Percentiles rank a stretch among this genome's conserved stretches.
Evolutionary conservation across 495 filamentous ascomycete genomes (phyloP).

Genomic region (Aspergillus olivimuriae): DNA sequence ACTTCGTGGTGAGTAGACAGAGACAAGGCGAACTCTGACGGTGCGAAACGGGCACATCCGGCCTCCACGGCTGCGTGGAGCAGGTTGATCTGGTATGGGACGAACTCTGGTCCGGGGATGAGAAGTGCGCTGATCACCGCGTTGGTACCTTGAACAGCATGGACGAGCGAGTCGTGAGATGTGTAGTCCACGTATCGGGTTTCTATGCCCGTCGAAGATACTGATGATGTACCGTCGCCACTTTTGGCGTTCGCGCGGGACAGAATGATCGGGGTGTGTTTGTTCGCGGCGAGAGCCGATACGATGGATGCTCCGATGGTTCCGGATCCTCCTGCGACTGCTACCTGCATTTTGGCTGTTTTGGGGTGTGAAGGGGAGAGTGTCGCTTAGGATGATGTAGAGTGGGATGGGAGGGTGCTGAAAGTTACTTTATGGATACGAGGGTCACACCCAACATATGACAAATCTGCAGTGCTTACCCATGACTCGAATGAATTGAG

Average conservation of each 20-base stretch:
- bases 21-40: constrained; percentile 21
- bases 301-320: constrained; percentile 18
- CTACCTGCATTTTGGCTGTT: neutral
- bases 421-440: too few relatives aligned
- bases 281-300: constrained; percentile 5
- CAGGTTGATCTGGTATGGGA: constrained; percentile 19
- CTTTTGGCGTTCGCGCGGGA: constrained; percentile 5
- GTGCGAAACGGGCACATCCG: constrained; percentile 25
- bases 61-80: constrained; percentile 23
- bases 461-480: too few relatives aligned
- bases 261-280: constrained; percentile 9
- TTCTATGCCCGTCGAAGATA: constrained; percentile 1
- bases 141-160: constrained; percentile 15
- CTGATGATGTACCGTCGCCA: neutral
- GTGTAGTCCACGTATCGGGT: constrained; percentile 23
- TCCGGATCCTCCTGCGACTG: constrained; percentile 17
- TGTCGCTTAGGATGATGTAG: too few relatives aligned
- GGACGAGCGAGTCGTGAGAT: constrained; percentile 12
- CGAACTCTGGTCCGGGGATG: constrained; percentile 15
- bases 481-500: too few relatives aligned
- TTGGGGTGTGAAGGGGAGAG: neutral
- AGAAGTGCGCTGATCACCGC: constrained; percentile 20
- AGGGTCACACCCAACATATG: too few relatives aligned
- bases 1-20: constrained; percentile 8
- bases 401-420: too few relatives aligned